These are phyloP conservation scores for Fusarium chaquense DNA, from an alignment of 2,329 filamentous ascomycete genomes.

Conservation along the genomic window DNA sequence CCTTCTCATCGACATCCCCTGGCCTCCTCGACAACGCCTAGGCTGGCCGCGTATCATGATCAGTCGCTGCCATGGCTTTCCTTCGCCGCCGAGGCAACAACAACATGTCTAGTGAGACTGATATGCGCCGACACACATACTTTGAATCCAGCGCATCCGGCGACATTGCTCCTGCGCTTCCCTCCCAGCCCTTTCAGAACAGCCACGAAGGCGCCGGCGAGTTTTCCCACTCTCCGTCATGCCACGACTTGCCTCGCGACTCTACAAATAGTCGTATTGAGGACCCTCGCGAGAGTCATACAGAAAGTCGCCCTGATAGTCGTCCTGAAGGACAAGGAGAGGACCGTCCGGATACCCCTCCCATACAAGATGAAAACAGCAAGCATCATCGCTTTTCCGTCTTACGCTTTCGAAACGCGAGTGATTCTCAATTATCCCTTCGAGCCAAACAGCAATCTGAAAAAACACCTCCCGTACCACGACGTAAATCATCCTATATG, in stretches of 20 bases:
- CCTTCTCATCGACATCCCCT: conserved; percentile 32
- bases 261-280: conserved; percentile 25
- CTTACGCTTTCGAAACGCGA: conserved; percentile 90
- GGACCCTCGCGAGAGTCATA: conserved; percentile 10
- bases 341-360: conserved; percentile 60
- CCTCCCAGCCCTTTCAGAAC: conserved; percentile 40
- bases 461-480: conserved; percentile 68
- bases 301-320: conserved; percentile 28
- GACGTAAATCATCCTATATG: conserved; percentile 59
- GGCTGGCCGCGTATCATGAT: conserved; percentile 55
- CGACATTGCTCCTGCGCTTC: conserved; percentile 45
- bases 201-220: conserved; percentile 35
- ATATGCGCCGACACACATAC: conserved; percentile 67
- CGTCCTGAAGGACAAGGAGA: conserved; percentile 18
- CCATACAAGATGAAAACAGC: conserved; percentile 65
- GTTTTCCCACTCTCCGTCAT: conserved; percentile 40
- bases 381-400: conserved; percentile 75
- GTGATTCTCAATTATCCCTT: conserved; percentile 86
- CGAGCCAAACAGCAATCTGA: conserved; percentile 77
- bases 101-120: conserved; percentile 69
- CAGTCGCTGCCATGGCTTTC: conserved; percentile 66
- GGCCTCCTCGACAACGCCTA: conserved; percentile 34
- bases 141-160: conserved; percentile 49
- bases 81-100: conserved; percentile 71
- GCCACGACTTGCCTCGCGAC: conserved; percentile 43